phyloP scores from a whole-genome alignment of 2,329 filamentous ascomycete species.

The Aspergillus tanneri region DNA sequence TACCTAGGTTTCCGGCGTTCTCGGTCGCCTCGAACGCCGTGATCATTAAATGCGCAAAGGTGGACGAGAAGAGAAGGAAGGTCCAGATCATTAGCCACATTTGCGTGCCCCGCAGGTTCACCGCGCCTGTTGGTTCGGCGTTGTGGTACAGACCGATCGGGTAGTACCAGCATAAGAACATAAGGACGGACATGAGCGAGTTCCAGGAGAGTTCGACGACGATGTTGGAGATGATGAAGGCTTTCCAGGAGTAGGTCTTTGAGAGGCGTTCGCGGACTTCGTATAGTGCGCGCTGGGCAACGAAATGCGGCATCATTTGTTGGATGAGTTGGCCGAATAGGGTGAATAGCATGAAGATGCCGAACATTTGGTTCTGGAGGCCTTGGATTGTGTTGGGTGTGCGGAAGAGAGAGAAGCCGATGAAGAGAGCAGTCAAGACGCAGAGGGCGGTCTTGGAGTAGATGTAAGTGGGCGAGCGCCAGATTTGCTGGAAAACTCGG shows the following conservation, averaged over 20 bases:
- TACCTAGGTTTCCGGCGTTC: neutral
- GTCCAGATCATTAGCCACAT: slow-evolving; percentile 5
- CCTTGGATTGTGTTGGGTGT: slow-evolving; percentile 70
- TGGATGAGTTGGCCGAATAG: slow-evolving; percentile 53
- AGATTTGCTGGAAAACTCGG: slow-evolving; percentile 82
- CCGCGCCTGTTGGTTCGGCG: neutral
- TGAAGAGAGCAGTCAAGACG: slow-evolving; percentile 59
- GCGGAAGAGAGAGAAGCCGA: slow-evolving; percentile 74
- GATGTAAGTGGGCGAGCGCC: slow-evolving; percentile 79
- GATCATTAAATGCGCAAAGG: slow-evolving; percentile 6
- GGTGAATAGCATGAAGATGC: slow-evolving; percentile 70
- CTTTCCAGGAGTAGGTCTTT: slow-evolving; percentile 78
- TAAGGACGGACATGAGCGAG: slow-evolving; percentile 66
- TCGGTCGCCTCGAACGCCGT: neutral
- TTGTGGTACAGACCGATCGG: slow-evolving; percentile 52
- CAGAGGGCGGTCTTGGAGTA: slow-evolving; percentile 73
- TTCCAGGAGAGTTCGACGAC: slow-evolving; percentile 77
- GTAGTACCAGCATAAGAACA: slow-evolving; percentile 81
- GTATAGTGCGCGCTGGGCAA: slow-evolving; percentile 76
- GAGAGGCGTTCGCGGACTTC: slow-evolving; percentile 79
- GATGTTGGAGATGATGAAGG: slow-evolving; percentile 79
- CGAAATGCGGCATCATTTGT: slow-evolving; percentile 72
- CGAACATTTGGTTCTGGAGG: slow-evolving; percentile 79
- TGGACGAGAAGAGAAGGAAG: slow-evolving; percentile 3
- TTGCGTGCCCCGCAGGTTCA: neutral